Evolutionary conservation across 805 yeast genomes (phyloP).

Genomic region (Cyberlindnera mississippiensis): DNA sequence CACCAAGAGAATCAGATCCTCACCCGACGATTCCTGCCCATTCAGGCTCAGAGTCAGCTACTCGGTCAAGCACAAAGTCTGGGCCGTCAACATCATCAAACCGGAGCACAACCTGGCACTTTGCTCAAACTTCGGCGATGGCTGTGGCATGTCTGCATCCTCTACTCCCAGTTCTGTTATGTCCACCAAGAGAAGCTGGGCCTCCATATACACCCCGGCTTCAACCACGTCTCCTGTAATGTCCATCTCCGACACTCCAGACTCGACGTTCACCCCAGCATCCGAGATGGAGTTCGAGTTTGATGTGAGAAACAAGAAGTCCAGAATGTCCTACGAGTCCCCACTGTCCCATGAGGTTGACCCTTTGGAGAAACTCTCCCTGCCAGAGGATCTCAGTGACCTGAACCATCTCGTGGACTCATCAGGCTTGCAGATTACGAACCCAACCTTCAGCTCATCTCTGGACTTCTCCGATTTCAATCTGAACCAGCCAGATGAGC

Average conservation of each 20-base stretch:
- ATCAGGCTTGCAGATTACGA: not conserved
- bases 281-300: conserved; percentile 14
- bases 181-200: conserved; percentile 20
- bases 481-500: not conserved
- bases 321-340: conserved; percentile 15
- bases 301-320: conserved; percentile 12
- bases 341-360: conserved; percentile 21
- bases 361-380: conserved; percentile 12
- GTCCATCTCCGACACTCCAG: conserved; percentile 11
- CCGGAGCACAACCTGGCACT: conserved; percentile 23
- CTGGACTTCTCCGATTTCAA: conserved; percentile 5
- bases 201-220: conserved; percentile 23
- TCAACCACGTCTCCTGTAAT: conserved; percentile 21
- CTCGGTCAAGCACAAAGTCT: conserved; percentile 24
- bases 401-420: conserved; percentile 12
- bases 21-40: conserved; percentile 27
- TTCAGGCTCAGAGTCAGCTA: conserved; percentile 29
- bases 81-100: conserved; percentile 26
- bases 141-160: conserved; percentile 7
- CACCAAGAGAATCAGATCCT: conserved; percentile 20
- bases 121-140: conserved; percentile 26
- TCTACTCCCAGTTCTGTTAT: conserved; percentile 13
- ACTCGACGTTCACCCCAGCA: conserved; percentile 15
- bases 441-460: conserved; percentile 1
- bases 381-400: conserved; percentile 22